A percentile compares a stretch with the other conserved stretches of the same genome.
Conservation (phyloP, 2,329 filamentous ascomycete species). For the Alternaria sp. region DNA sequence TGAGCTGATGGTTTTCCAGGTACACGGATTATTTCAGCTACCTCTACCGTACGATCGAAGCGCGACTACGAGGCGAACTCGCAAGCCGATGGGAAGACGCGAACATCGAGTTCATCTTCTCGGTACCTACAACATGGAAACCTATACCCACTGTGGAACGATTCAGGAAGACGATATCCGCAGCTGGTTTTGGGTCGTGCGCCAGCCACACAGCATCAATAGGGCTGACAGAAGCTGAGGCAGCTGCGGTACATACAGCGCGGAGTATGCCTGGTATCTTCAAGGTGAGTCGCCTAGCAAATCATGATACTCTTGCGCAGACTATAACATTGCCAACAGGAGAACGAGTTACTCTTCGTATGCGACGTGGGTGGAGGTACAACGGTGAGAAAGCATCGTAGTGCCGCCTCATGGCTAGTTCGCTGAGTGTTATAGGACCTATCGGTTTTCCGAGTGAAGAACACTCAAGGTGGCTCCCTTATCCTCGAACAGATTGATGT, state of each 20-base stretch:
- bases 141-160: conserved; percentile 58
- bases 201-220: conserved; percentile 51
- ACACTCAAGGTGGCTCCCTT: conserved; percentile 28
- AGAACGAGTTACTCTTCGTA: conserved; percentile 55
- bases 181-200: conserved; percentile 57
- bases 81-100: conserved; percentile 49
- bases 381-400: conserved; percentile 17
- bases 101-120: conserved; percentile 61
- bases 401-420: neutral
- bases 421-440: conserved; percentile 11
- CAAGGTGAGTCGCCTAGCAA: conserved; percentile 11
- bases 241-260: conserved; percentile 58
- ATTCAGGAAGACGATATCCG: conserved; percentile 56
- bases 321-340: neutral
- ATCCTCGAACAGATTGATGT: conserved; percentile 43
- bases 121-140: conserved; percentile 64
- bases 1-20: conserved; percentile 52
- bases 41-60: conserved; percentile 58
- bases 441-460: conserved; percentile 41
- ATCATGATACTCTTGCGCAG: neutral
- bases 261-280: conserved; percentile 32
- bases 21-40: conserved; percentile 56
- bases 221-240: conserved; percentile 61
- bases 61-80: conserved; percentile 45
- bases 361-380: conserved; percentile 61